Base-by-base conservation (phyloP, 1,139 yeast genomes). In the Candida sp. region DNA sequence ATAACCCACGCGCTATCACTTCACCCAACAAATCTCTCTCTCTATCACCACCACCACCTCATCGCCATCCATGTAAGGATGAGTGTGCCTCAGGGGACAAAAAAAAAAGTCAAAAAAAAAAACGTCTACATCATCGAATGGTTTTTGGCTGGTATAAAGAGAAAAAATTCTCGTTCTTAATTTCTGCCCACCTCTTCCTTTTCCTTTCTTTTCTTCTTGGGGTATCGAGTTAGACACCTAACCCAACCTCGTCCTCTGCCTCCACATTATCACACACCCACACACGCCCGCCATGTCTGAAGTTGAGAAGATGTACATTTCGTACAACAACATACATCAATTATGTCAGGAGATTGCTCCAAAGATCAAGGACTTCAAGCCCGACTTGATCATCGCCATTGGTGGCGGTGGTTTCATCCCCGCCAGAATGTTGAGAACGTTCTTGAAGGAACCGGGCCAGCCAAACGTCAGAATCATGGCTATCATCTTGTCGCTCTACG, bases 321-420 rank as follows among this genome's bases (percentile, higher is more conserved):
- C 96, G 54, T 93, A 93, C 84, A 90, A 93, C 78, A 87, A 90
- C 69, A 86, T 93, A 51, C 98, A 93, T 77, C 96, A 93, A 75
- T 82, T 92, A 59, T 93, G 98, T 70, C 96, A 92, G 73, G 86
- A 87, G 66, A 80, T 88, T 28, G 96, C 98, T 23, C 84, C 78
- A 54, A 79, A 80, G 57, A 84, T 92, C 64, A 82, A 88, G 68
- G 78, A 76, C 44, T 86, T 83, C 69, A 83, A 86, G 63, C 97
- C 97, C 30, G 94, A 90, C 70, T 78, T 91, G 58, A 91, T 93
- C 72, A 86, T 93, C 55, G 98, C 98, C 61, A 90, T 93, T 63
- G 84, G 89, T 63, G 97, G 97, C 56, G 97, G 98, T 63, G 98
- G 98, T 5, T 89, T 93, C 71, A 93, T 93, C 55, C 98, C 98